Base-by-base conservation (phyloP, 2,329 filamentous ascomycete genomes). In the Colletotrichum agaves region DNA sequence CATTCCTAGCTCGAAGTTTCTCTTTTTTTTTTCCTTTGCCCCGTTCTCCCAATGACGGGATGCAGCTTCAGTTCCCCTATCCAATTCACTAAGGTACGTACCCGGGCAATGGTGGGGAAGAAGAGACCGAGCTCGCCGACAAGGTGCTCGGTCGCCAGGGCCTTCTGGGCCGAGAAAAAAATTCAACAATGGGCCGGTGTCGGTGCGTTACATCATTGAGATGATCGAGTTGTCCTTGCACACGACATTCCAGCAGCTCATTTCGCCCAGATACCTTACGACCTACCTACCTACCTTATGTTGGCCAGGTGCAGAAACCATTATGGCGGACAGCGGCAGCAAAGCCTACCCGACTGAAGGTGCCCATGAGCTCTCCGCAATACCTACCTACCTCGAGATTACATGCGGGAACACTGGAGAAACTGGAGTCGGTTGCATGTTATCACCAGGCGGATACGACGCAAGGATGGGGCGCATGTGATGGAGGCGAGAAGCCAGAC, bases 121-220 rank as follows among this genome's bases (percentile, higher is more conserved):
- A 31, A 35, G 37, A 27, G 39, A 53, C 55, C 19, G 31, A 64
- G 61, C 61, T 41, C 44, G 23, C 61, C 53, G 17, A 52, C 61
- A 50, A 58, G 61, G 53, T 52, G 53, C 52, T 63, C 61, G 19
- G 61, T n/a, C 56, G 11, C 23, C 56, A 58, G 39, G 39, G 27
- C 56, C 23, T 57, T 43, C 43, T 56, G 53, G 56, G 56, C 56
- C 56, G 43, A 47, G 6, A 35, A 15, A 10, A 35, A 11, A 27
- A n/a, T 17, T 4, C 5, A 17, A 52, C 19, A 15, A 13, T 31
- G 23, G 41, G 23, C 19, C 4, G 27, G 27, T 27, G 27, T 1
- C 6, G 2, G 27, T 37, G 56, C 46, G 35, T 61, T 43, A 61
- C 58, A 61, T 61, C 58, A 52, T 61, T 37, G 44, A 19, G 15